Percentiles rank a stretch among this genome's conserved stretches.
phyloP scores from a whole-genome alignment of 2,329 filamentous ascomycete species.

The Talaromyces albobiverticillius region DNA sequence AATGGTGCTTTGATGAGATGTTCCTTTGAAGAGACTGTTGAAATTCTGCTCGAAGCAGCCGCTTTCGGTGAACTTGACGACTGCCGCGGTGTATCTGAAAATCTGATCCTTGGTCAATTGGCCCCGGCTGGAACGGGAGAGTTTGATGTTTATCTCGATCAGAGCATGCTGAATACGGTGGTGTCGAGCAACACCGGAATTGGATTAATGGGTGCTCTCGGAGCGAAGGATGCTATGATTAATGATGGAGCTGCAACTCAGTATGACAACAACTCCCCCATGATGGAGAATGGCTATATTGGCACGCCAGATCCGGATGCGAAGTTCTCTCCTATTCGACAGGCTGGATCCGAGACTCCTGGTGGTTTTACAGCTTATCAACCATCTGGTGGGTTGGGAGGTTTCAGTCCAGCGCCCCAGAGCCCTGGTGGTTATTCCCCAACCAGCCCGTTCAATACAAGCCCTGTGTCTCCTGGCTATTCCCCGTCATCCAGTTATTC shows the following conservation, averaged over 20 bases:
- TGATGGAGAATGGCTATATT: slow-evolving; percentile 58
- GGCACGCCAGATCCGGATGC: slow-evolving; percentile 64
- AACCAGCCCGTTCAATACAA: slow-evolving; percentile 73
- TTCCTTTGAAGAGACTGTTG: slow-evolving; percentile 98
- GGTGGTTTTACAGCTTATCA: slow-evolving; percentile 64
- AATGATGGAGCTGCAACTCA: slow-evolving; percentile 84
- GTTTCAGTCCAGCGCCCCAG: slow-evolving; percentile 64
- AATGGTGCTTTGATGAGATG: slow-evolving; percentile 98
- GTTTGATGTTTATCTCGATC: slow-evolving; percentile 90
- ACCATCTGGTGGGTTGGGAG: slow-evolving; percentile 62
- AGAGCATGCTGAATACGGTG: slow-evolving; percentile 91
- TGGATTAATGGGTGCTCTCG: slow-evolving; percentile 67
- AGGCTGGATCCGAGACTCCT: slow-evolving; percentile 62
- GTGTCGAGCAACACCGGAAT: slow-evolving; percentile 81
- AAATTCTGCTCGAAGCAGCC: slow-evolving; percentile 94
- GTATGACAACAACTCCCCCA: slow-evolving; percentile 72
- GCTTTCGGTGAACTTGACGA: slow-evolving; percentile 94
- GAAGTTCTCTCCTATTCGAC: slow-evolving; percentile 69
- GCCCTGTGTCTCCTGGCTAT: slow-evolving; percentile 66
- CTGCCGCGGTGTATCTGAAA: slow-evolving; percentile 96
- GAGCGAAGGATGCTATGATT: slow-evolving; percentile 69
- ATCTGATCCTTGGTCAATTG: slow-evolving; percentile 96
- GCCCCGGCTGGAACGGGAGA: slow-evolving; percentile 96
- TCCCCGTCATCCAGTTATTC: slow-evolving; percentile 65
- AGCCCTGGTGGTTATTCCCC: slow-evolving; percentile 64